A percentile compares a stretch with the other conserved stretches of the same genome.
These are phyloP conservation scores for Claviceps sp. DNA, from an alignment of 2,329 filamentous ascomycete species.

Conservation along the genomic window DNA sequence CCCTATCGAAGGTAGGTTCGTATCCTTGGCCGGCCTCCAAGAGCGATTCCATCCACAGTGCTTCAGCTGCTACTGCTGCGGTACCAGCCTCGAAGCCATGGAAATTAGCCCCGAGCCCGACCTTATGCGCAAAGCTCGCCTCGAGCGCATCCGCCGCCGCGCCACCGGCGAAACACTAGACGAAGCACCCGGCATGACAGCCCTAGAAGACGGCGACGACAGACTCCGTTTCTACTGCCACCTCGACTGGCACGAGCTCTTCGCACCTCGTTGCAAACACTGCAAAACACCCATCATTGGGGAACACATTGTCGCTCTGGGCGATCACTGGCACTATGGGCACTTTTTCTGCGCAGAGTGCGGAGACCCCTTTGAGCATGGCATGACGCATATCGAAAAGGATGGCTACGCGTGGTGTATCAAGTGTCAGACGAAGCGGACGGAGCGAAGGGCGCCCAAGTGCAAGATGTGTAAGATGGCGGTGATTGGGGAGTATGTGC, in stretches of 20 bases:
- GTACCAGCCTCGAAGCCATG: conserved; percentile 80
- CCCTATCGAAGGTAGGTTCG: conserved; percentile 80
- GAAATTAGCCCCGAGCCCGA: conserved; percentile 93
- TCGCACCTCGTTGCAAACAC: conserved; percentile 83
- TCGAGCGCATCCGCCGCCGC: conserved; percentile 58
- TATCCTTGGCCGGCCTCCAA: conserved; percentile 59
- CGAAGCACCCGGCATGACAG: conserved; percentile 49
- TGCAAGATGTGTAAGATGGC: conserved; percentile 74
- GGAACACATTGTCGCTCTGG: conserved; percentile 85
- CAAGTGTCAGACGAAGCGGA: conserved; percentile 80
- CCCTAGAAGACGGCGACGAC: conserved; percentile 59
- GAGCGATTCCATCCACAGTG: conserved; percentile 86
- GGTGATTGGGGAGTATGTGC: conserved; percentile 80
- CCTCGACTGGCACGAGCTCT: conserved; percentile 95
- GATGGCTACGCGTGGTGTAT: conserved; percentile 98
- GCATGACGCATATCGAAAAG: conserved; percentile 71
- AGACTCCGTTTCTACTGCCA: conserved; percentile 86
- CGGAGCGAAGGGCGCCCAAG: conserved; percentile 75
- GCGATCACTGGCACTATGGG: conserved; percentile 90
- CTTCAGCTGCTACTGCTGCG: conserved; percentile 80
- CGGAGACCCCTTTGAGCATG: conserved; percentile 77
- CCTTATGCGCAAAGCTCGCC: conserved; percentile 51
- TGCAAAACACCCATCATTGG: conserved; percentile 95
- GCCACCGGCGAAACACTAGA: conserved; percentile 43
- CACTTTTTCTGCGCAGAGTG: conserved; percentile 99